Evolutionary conservation across 345 rosid genomes (phyloP).

Genomic region (Brassica nigra): DNA sequence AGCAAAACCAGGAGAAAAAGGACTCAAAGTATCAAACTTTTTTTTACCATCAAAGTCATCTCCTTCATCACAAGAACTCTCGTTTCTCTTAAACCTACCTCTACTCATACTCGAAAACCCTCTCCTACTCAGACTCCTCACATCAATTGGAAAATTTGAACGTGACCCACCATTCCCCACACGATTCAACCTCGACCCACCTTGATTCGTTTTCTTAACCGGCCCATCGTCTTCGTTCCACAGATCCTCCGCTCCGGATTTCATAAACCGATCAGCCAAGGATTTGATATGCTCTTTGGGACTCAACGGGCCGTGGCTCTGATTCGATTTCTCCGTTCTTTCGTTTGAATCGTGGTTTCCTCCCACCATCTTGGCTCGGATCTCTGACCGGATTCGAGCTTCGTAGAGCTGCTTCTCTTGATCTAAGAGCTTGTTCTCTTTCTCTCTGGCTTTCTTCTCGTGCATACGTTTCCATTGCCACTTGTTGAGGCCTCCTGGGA

Average conservation of each 20-base stretch:
- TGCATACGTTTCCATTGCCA: slow-evolving; percentile 99
- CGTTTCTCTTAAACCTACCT: slow-evolving; percentile 47
- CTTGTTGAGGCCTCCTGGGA: slow-evolving; percentile 91
- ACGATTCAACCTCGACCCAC: slow-evolving; percentile 11
- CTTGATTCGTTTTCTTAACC: slow-evolving; percentile 42
- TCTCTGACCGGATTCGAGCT: slow-evolving; percentile 71
- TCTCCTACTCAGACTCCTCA: slow-evolving; percentile 49
- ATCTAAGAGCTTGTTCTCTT: slow-evolving; percentile 77
- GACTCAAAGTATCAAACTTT: slow-evolving; percentile 32
- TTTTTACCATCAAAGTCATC: slow-evolving; percentile 26
- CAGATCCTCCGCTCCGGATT: slow-evolving; percentile 83
- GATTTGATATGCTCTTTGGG: slow-evolving; percentile 67
- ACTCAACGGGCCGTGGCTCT: slow-evolving; percentile 54
- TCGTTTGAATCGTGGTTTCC: slow-evolving; percentile 34
- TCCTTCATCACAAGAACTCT: slow-evolving; percentile 48
- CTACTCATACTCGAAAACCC: slow-evolving; percentile 54
- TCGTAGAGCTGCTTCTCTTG: slow-evolving; percentile 94
- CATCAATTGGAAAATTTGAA: slow-evolving; percentile 50
- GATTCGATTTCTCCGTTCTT: slow-evolving; percentile 3
- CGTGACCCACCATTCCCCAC: slow-evolving; percentile 36
- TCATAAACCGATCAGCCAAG: slow-evolving; percentile 89
- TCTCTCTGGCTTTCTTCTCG: slow-evolving; percentile 89
- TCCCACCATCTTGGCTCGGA: slow-evolving; percentile 55
- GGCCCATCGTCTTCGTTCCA: slow-evolving; percentile 93
- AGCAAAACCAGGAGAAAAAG: slow-evolving; percentile 25